These are phyloP conservation scores for Beauveria asiatica DNA, from an alignment of 2,329 filamentous ascomycete genomes.

Conservation along the genomic window DNA sequence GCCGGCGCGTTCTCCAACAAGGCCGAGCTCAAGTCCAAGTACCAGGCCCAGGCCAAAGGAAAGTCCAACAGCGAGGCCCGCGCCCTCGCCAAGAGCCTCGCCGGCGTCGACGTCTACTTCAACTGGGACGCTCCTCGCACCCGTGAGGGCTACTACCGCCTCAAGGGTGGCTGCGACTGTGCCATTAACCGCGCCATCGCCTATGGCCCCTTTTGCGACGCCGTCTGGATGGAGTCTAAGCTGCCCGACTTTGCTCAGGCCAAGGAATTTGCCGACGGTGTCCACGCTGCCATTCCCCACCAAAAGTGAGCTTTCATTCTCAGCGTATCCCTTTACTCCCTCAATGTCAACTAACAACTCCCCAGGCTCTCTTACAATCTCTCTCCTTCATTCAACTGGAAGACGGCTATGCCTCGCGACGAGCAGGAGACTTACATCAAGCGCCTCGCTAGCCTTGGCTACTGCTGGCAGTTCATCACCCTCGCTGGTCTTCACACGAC, in stretches of 20 bases:
- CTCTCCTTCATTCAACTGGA: slow-evolving; percentile 99
- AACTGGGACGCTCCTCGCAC: slow-evolving; percentile 94
- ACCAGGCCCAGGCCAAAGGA: slow-evolving; percentile 60
- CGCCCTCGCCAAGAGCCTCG: slow-evolving; percentile 66
- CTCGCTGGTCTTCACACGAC: slow-evolving; percentile 93
- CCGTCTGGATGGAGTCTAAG: slow-evolving; percentile 99
- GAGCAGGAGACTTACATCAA: slow-evolving; percentile 98
- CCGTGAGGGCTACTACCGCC: slow-evolving; percentile 89
- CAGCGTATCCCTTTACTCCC: background rate
- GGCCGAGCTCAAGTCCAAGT: slow-evolving; percentile 56
- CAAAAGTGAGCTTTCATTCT: slow-evolving; percentile 62
- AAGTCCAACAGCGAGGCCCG: slow-evolving; percentile 81
- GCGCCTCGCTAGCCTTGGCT: slow-evolving; percentile 76
- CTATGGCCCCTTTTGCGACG: slow-evolving; percentile 86
- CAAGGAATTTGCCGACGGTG: slow-evolving; percentile 84
- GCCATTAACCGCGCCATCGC: slow-evolving; percentile 85
- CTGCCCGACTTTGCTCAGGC: slow-evolving; percentile 87
- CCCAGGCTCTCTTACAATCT: slow-evolving; percentile 90
- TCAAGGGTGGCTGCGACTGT: slow-evolving; percentile 84
- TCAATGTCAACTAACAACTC: slow-evolving; percentile 12
- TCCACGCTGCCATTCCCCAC: slow-evolving; percentile 91
- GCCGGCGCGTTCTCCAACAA: slow-evolving; percentile 60
- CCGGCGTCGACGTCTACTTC: slow-evolving; percentile 77
- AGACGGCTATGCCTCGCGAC: slow-evolving; percentile 77
- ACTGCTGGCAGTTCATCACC: slow-evolving; percentile 99